Evolutionary conservation across 1,139 yeast species (phyloP), one percentile per base, ranked within the genome.

Genomic region (Candida sanyaensis): DNA sequence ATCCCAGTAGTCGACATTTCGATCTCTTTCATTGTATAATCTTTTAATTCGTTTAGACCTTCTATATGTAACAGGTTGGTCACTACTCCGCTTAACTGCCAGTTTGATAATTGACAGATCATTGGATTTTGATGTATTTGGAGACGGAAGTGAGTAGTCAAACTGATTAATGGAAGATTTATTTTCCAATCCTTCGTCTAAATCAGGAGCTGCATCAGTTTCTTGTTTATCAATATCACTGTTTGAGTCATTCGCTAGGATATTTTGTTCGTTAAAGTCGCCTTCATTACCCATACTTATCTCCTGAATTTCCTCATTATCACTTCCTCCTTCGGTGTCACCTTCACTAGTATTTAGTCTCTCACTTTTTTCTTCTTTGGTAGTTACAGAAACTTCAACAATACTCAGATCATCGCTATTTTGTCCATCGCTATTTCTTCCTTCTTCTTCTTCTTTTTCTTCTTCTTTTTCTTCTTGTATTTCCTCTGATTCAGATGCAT

Each of bases 91-190:
- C 36, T 31, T 44, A 9, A 31, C 26, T 10, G 43, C 31, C 10
- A 29, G 27, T 6, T 37, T 32, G 33, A 27, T 39, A 12, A 37
- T 37, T 11, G 46, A 43, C 32, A 32, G 24, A 11, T 39, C 32
- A 9, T 36, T 24, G 21, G 28, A 36, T 24, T 91, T 84, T 61
- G 99, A 93, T 64, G 92, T 92, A 9, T 93, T 93, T 63, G 99
- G 99, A 52, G 95, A 91, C 64, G 99, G 99, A 41, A 92, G 86
- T 52, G 98, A 92, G 63, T 93, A 93, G n/a, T 34, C n/a, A 10
- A 34, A 13, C 10, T 17, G n/a, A 17, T 21, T 17, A 17, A 17
- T 17, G 3, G 37, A 6, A 21, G 12, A 17, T 36, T 36, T 10
- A n/a, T 36, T 29, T 4, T 23, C 10, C 2, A 36, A 11, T 11